Conservation (phyloP, 169 alveolate genomes). For the Plasmodium chabaudi region DNA sequence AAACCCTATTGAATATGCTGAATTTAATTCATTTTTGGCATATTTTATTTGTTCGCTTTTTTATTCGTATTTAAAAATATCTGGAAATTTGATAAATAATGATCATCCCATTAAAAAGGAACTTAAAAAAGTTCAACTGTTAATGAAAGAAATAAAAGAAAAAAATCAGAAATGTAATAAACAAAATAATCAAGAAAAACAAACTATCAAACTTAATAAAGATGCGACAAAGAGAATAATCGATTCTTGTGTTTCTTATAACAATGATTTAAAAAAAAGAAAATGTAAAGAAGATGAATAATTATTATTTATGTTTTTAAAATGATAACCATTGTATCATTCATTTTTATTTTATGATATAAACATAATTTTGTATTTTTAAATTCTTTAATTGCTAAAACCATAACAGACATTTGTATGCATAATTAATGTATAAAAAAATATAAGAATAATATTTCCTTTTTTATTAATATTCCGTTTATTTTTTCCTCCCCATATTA, state of each 20-base stretch:
- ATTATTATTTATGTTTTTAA: not conserved
- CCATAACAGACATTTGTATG: too few relatives aligned
- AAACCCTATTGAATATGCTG: constrained; percentile 72
- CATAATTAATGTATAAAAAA: too few relatives aligned
- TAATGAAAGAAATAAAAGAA: constrained; percentile 77
- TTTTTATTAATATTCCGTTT: too few relatives aligned
- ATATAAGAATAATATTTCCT: too few relatives aligned
- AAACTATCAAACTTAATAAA: constrained; percentile 54
- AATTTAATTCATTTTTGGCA: constrained; percentile 71
- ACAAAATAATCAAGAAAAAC: constrained; percentile 52
- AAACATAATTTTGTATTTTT: too few relatives aligned
- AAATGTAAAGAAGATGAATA: constrained; percentile 10
- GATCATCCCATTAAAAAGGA: constrained; percentile 63
- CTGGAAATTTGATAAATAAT: constrained; percentile 50
- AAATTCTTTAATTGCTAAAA: too few relatives aligned
- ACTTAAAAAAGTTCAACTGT: constrained; percentile 50
- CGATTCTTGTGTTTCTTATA: constrained; percentile 70
- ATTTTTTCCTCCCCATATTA: too few relatives aligned
- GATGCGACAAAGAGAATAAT: constrained; percentile 75
- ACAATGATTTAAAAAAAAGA: constrained; percentile 71
- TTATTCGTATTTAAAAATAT: constrained; percentile 75
- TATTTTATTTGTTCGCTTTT: constrained; percentile 72
- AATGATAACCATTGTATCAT: not conserved
- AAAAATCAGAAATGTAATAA: constrained; percentile 10
- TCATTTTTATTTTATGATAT: not conserved